Evolutionary conservation across 495 filamentous ascomycete species (phyloP), one percentile per base, ranked within the genome.

Genomic region (Annulohypoxylon maeteangense): DNA sequence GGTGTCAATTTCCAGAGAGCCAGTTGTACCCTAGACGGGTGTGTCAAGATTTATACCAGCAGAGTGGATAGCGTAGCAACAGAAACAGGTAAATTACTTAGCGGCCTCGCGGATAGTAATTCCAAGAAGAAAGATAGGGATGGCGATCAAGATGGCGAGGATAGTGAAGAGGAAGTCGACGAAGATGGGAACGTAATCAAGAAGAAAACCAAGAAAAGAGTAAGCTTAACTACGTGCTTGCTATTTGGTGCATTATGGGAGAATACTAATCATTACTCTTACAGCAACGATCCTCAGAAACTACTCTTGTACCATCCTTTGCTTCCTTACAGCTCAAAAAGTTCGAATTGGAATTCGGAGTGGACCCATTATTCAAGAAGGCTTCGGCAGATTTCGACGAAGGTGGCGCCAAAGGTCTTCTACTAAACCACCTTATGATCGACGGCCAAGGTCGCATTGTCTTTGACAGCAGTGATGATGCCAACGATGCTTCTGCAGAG

Each of bases 31-130:
- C 85, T 99, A 22, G 95, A 99, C 81, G 95, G 95, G 14, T 99
- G 95, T 77, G 94, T 99, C 69, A 99, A 99, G 84, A 98, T 99
- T 75, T 99, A 99, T 77, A 99, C 95, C 8, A 97, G 93, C 81
- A 87, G 95, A 83, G 94, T 99, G 23, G 95, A 99, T 81, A 98
- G 95, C 75, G 96, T 99, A 48, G 95, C 96, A 20, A 97, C 93
- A 1, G 95, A 99, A 79, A 99, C 95, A 0, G 94, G 94, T 22
- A 97, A 97, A 79, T 85, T 99, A 68, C 82, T 99, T 44, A 98
- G 94, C 80, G 95, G 95, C 36, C 82, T 99, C 68, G 95, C 95
- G 20, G 96, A 99, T 67, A 95, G 93, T 74, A 89, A 91, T 48
- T 91, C 90, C 70, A 93, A 89, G 75, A 95, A 93, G 78, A 86